phyloP scores from a whole-genome alignment of 164 flowering plant species.

The Vitis labrusca region DNA sequence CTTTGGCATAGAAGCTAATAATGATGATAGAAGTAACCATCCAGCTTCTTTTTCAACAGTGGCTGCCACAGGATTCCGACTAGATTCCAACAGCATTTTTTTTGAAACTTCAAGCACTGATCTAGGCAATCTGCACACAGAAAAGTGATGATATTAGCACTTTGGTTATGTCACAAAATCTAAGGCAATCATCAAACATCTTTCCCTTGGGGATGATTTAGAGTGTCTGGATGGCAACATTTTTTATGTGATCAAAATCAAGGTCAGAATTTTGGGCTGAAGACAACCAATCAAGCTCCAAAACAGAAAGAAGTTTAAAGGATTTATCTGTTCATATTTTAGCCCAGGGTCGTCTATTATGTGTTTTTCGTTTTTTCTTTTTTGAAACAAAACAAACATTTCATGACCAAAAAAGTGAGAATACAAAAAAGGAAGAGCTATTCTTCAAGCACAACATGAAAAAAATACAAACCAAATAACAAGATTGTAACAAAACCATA shows the following conservation, averaged over 20 bases:
- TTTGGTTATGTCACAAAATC: not conserved
- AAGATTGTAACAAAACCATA: no score
- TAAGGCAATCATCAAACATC: not conserved
- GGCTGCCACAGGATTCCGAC: slow-evolving; percentile 68
- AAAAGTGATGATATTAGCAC: slow-evolving; percentile 5
- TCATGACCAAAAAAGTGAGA: no score
- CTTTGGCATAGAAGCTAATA: slow-evolving; percentile 79
- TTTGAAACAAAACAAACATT: no score
- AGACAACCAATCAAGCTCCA: not conserved
- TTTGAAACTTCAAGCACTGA: slow-evolving; percentile 78
- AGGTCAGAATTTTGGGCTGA: no score
- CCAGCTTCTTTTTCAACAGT: slow-evolving; percentile 82
- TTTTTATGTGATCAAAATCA: no score
- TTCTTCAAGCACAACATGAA: no score
- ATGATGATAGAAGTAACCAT: slow-evolving; percentile 85
- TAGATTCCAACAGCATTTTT: slow-evolving; percentile 70
- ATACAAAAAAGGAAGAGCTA: no score
- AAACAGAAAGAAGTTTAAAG: not conserved
- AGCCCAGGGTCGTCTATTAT: no score
- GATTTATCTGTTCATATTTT: no score
- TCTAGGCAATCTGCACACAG: slow-evolving; percentile 61
- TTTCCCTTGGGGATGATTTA: not conserved
- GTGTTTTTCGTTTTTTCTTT: no score
- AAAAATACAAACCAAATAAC: no score
- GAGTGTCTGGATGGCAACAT: no score